phyloP scores from a whole-genome alignment of 352 stramenopile genomes.

The Phytopythium helicoides region DNA sequence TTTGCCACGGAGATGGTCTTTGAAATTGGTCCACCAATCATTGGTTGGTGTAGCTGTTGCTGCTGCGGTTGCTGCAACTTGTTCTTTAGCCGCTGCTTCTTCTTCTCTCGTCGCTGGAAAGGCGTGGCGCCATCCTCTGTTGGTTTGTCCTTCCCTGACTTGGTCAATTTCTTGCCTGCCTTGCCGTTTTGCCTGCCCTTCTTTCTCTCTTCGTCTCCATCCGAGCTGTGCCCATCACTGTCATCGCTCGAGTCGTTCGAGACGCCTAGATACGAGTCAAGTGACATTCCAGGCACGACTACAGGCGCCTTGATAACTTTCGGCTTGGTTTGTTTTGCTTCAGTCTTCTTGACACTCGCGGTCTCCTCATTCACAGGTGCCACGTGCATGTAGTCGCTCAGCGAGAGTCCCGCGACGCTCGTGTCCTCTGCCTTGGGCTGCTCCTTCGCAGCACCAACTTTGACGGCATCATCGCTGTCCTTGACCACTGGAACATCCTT shows the following conservation, averaged over 20 bases:
- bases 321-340: constrained; percentile 4
- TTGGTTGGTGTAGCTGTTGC: constrained; percentile 7
- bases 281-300: constrained; percentile 55
- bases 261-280: constrained; percentile 61
- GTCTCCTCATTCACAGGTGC: constrained; percentile 20
- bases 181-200: constrained; percentile 33
- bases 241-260: constrained; percentile 7
- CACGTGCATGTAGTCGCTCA: constrained; percentile 63
- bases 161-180: constrained; percentile 13
- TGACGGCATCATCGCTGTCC: constrained; percentile 9
- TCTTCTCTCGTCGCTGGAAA: constrained; percentile 45
- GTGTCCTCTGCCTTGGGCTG: constrained; percentile 5
- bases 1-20: constrained; percentile 47
- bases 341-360: constrained; percentile 4
- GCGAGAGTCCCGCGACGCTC: constrained; percentile 43
- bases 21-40: constrained; percentile 17
- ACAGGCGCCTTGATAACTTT: constrained; percentile 15
- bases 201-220: constrained; percentile 11
- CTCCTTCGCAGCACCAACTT: constrained; percentile 10
- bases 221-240: constrained; percentile 6
- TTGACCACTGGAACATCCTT: constrained; percentile 28
- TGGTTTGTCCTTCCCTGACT: neutral
- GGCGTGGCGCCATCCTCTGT: constrained; percentile 25
- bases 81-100: constrained; percentile 38
- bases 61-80: constrained; percentile 40